A percentile compares a stretch with the other conserved stretches of the same genome.
These are phyloP conservation scores for Phanerodontia chrysosporium DNA, from an alignment of 768 basidiomycete species.

Conservation along the genomic window DNA sequence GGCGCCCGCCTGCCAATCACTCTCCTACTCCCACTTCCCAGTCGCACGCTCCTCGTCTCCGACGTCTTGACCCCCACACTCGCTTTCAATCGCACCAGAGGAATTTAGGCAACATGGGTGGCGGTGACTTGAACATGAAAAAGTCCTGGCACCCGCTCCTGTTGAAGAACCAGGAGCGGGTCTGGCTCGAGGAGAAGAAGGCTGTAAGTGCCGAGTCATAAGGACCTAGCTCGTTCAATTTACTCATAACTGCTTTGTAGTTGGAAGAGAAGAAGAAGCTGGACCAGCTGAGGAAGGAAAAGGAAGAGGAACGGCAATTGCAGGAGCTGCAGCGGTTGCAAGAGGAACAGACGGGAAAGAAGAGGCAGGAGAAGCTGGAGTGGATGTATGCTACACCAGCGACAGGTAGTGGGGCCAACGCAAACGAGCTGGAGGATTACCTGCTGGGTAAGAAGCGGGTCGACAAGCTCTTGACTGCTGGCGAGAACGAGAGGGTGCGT, in stretches of 20 bases:
- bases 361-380: constrained; percentile 89
- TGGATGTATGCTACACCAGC: constrained; percentile 99
- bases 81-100: constrained; percentile 6
- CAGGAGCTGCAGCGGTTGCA: constrained; percentile 95
- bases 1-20: neutral
- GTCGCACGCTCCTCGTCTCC: constrained; percentile 12
- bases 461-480: constrained; percentile 89
- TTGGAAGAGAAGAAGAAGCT: constrained; percentile 99
- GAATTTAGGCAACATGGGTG: constrained; percentile 79
- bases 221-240: neutral
- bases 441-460: constrained; percentile 96
- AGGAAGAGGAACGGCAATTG: constrained; percentile 94
- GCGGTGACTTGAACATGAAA: constrained; percentile 98
- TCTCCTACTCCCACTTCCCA: too few species aligned
- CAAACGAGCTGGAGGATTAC: constrained; percentile 95
- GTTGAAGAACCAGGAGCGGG: constrained; percentile 97
- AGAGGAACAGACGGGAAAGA: constrained; percentile 93
- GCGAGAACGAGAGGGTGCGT: constrained; percentile 84
- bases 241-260: constrained; percentile 35
- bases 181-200: constrained; percentile 98
- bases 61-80: constrained; percentile 11
- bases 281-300: constrained; percentile 94
- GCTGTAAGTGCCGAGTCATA: constrained; percentile 54
- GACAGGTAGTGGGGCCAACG: constrained; percentile 77
- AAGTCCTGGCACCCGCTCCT: constrained; percentile 99